phyloP scores from a whole-genome alignment of 345 rosid species.

The Pseudoturritis turrita region DNA sequence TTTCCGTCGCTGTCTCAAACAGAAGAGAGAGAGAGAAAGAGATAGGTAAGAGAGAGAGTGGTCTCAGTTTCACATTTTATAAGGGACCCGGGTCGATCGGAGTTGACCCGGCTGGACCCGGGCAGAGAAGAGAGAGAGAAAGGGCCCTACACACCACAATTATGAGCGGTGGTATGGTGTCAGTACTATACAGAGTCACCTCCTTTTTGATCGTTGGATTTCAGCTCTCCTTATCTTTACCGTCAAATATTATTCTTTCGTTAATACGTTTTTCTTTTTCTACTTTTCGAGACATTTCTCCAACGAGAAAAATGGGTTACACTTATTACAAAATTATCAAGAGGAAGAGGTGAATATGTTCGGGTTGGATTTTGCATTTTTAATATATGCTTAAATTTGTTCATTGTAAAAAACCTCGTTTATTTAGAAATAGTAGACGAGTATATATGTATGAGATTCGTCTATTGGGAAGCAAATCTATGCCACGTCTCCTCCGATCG shows the following conservation, averaged over 20 bases:
- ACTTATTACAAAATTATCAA: not conserved
- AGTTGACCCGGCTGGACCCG: not conserved
- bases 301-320: not conserved
- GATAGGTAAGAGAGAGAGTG: not conserved
- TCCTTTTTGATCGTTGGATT: not conserved
- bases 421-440: too few relatives aligned
- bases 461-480: too few relatives aligned
- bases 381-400: too few relatives aligned
- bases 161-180: slow-evolving; percentile 12
- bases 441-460: too few relatives aligned
- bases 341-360: not conserved
- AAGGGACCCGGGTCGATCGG: slow-evolving; percentile 3
- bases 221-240: not conserved
- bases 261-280: not conserved
- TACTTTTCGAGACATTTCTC: too few relatives aligned
- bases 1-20: slow-evolving; percentile 27
- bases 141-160: slow-evolving; percentile 4
- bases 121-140: slow-evolving; percentile 7
- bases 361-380: too few relatives aligned
- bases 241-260: not conserved
- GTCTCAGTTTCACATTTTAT: not conserved
- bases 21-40: not conserved
- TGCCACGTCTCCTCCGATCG: too few relatives aligned
- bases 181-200: not conserved
- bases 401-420: too few relatives aligned